Evolutionary conservation across 257 asterid genomes (phyloP).

Genomic region (Solanum piurae): DNA sequence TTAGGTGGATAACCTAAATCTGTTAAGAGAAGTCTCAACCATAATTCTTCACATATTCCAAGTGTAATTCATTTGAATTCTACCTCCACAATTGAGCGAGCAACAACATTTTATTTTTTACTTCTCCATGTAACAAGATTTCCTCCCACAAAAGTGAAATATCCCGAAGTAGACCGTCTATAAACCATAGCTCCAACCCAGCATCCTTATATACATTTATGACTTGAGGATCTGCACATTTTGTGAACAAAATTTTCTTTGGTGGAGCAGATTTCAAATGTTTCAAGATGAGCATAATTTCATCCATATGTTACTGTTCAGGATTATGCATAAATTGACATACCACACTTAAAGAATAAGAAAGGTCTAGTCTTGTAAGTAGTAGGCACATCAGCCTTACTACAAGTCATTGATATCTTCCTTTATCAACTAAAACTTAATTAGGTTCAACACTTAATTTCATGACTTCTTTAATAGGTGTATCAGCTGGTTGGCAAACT

Average conservation of each 20-base stretch:
- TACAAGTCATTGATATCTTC: no score
- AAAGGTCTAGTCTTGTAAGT: neutral
- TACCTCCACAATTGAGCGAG: neutral
- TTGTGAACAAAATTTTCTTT: neutral
- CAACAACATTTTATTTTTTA: constrained; percentile 1
- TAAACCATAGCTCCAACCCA: neutral
- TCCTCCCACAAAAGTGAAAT: neutral
- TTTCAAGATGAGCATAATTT: neutral
- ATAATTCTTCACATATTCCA: constrained; percentile 5
- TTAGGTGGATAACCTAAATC: neutral
- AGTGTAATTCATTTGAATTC: neutral
- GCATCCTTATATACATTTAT: neutral
- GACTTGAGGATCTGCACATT: neutral
- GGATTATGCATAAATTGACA: neutral
- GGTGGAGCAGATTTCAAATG: neutral
- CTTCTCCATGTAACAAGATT: constrained; percentile 1
- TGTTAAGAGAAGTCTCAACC: neutral
- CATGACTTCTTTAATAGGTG: neutral
- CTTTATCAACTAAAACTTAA: no score
- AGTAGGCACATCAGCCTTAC: neutral
- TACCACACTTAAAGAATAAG: neutral
- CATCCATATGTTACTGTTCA: neutral
- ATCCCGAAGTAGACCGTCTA: neutral
- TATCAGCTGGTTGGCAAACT: neutral
- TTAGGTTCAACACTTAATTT: neutral